Base-by-base conservation (phyloP, 192 early-diverging fungal genomes). In the Linderina pennispora region DNA sequence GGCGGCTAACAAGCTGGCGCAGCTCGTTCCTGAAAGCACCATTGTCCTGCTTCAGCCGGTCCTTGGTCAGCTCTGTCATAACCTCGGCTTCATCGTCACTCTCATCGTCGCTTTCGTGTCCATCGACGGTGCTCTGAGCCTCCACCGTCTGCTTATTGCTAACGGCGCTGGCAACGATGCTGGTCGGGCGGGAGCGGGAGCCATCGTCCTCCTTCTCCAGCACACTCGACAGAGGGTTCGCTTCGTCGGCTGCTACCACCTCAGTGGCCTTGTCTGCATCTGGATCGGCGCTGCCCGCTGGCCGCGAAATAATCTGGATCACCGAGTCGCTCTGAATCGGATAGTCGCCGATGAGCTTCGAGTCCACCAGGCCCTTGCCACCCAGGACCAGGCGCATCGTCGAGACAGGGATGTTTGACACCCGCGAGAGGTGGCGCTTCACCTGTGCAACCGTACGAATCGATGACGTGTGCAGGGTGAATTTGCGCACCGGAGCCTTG, bases 311-410 rank as follows among this genome's bases (percentile, higher is more conserved):
- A 23, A 69, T 69, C 50, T 69, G 65, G 25, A 69, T 62, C 13
- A 69, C 65, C 0, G 58, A 50, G 40, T 49, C 40, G n/a, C 48
- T 25, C 2, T 39, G 53, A 17, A 69, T 52, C 18, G 45, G 25
- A 37, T 69, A 69, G 43, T 69, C 65, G 19, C 65, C 65, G 21
- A 69, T 69, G 13, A 69, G 58, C 38, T 69, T 69, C 0, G 45
- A 13, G 34, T 69, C 65, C 19, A 69, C 65, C 45, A 69, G 41
- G 0, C 65, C 65, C 43, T 69, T 69, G 10, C 65, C 65, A 17
- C 23, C 40, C 13, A 69, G 25, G 10, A 61, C 65, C 37, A 69
- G 24, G 0, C 65, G 48, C 65, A 69, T 69, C 0, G 26, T 46
- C 17, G 3, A 19, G 1, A 56, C 53, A 0, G 65, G 53, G 16